These are phyloP conservation scores for Chenopodium quinoa DNA, from an alignment of 148 eudicot genomes.

Conservation along the genomic window DNA sequence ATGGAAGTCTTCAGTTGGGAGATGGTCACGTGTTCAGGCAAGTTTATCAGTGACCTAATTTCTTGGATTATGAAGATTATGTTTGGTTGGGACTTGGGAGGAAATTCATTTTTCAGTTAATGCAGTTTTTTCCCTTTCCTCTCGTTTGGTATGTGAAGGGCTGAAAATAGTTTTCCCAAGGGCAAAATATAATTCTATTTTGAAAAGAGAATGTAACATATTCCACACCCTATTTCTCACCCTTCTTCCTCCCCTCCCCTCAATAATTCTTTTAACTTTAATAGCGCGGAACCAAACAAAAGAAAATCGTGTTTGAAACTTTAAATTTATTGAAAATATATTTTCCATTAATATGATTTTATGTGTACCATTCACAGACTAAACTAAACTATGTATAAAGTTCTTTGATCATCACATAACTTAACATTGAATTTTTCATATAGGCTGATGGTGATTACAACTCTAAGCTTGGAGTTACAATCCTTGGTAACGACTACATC, in stretches of 20 bases:
- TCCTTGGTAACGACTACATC: conserved; percentile 50
- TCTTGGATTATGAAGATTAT: not conserved
- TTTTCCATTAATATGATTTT: too few relatives aligned
- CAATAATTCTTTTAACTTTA: too few relatives aligned
- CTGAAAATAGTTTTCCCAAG: not conserved
- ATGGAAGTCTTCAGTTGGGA: conserved; percentile 83
- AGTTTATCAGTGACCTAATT: conserved; percentile 9
- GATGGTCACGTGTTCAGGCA: conserved; percentile 93
- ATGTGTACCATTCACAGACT: not conserved
- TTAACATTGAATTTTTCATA: conserved; percentile 13
- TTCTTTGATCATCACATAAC: not conserved
- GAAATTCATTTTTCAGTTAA: not conserved
- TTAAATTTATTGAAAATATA: too few relatives aligned
- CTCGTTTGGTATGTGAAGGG: not conserved
- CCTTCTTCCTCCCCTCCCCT: too few relatives aligned
- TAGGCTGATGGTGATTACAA: conserved; percentile 84
- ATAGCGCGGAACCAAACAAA: not conserved
- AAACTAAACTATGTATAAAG: not conserved
- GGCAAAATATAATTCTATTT: not conserved
- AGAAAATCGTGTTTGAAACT: not conserved
- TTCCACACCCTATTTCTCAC: too few relatives aligned
- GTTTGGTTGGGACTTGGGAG: not conserved
- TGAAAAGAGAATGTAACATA: too few relatives aligned
- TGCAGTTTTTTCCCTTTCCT: not conserved
- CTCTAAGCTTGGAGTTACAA: conserved; percentile 76